Evolutionary conservation across 1,284 basidiomycete species (phyloP).

Genomic region (Cryptococcus wingfieldii): DNA sequence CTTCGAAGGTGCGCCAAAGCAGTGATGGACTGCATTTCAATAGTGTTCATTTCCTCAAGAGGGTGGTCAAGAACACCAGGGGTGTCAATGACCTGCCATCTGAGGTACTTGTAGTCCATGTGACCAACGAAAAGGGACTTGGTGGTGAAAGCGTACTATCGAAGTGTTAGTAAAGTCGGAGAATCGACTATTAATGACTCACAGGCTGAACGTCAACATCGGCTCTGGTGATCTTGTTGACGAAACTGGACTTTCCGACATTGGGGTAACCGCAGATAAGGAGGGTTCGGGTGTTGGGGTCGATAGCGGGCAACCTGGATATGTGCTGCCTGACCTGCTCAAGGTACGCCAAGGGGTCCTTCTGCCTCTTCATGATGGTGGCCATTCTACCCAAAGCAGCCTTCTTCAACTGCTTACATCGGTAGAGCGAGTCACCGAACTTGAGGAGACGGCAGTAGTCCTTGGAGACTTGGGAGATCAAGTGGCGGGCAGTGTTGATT

Average conservation of each 20-base stretch:
- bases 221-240: constrained; percentile 95
- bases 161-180: not conserved
- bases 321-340: constrained; percentile 97
- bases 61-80: constrained; percentile 84
- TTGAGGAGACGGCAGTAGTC: constrained; percentile 92
- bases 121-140: constrained; percentile 95
- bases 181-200: constrained; percentile 5
- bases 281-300: constrained; percentile 88
- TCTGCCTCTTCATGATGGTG: constrained; percentile 93
- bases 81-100: constrained; percentile 97
- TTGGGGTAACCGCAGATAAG: constrained; percentile 96
- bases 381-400: constrained; percentile 96
- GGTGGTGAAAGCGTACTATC: constrained; percentile 85
- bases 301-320: constrained; percentile 86
- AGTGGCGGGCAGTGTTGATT: constrained; percentile 83
- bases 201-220: constrained; percentile 92
- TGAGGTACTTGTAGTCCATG: constrained; percentile 93
- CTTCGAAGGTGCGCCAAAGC: constrained; percentile 89
- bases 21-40: constrained; percentile 98
- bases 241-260: constrained; percentile 94
- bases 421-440: constrained; percentile 91
- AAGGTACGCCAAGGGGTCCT: constrained; percentile 91
- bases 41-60: constrained; percentile 97
- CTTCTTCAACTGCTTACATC: constrained; percentile 93
- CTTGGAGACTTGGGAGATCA: constrained; percentile 92